A percentile compares a stretch with the other conserved stretches of the same genome.
These are phyloP conservation scores for Corylus avellana DNA, from an alignment of 306 rosid genomes.

Conservation along the genomic window DNA sequence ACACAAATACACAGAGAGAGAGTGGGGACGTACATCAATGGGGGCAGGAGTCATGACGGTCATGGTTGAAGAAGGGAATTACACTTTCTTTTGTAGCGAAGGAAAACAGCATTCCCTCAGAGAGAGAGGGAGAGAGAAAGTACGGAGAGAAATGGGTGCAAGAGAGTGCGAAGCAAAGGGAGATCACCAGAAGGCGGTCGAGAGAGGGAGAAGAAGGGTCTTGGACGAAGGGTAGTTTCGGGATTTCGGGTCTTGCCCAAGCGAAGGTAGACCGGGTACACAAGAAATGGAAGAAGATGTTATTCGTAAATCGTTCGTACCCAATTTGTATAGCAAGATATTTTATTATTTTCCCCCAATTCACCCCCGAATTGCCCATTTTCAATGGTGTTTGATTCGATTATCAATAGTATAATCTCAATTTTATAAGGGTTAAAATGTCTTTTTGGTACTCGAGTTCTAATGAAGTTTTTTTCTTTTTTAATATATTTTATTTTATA, in stretches of 20 bases:
- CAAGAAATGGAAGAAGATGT: neutral
- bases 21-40: constrained; percentile 59
- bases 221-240: constrained; percentile 33
- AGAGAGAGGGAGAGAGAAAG: constrained; percentile 32
- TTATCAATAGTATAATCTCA: too few relatives aligned
- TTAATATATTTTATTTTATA: too few relatives aligned
- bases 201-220: constrained; percentile 22
- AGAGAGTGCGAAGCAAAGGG: constrained; percentile 24
- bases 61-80: constrained; percentile 50
- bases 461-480: too few relatives aligned
- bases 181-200: constrained; percentile 50
- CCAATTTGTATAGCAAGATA: too few relatives aligned
- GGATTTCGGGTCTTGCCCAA: constrained; percentile 4
- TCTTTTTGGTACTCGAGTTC: too few relatives aligned
- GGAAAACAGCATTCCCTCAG: constrained; percentile 29
- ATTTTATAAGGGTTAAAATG: too few relatives aligned
- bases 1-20: neutral
- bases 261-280: neutral
- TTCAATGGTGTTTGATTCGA: too few relatives aligned
- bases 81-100: constrained; percentile 31
- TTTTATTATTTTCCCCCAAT: too few relatives aligned
- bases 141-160: constrained; percentile 12
- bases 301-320: too few relatives aligned
- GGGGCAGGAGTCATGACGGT: constrained; percentile 78
- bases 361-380: too few relatives aligned